These are phyloP conservation scores for Rickenella mellea DNA, from an alignment of 768 basidiomycete species.

Conservation along the genomic window DNA sequence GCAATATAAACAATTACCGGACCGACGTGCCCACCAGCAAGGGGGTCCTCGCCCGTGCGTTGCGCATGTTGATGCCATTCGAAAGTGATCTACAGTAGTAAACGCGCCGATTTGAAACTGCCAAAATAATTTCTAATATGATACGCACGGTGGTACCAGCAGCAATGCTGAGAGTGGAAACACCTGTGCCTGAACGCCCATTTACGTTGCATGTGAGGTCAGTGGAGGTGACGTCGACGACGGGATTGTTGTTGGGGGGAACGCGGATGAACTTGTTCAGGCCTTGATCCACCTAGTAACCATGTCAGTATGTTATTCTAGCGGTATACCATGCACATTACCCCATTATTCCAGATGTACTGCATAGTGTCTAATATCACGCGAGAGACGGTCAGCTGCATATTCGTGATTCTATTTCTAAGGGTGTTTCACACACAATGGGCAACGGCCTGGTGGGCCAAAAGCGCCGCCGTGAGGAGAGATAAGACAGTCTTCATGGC, in stretches of 20 bases:
- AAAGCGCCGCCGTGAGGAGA: constrained; percentile 24
- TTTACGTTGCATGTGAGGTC: constrained; percentile 46
- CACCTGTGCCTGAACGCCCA: constrained; percentile 31
- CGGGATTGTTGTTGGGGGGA: constrained; percentile 46
- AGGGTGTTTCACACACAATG: constrained; percentile 23
- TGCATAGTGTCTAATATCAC: constrained; percentile 49
- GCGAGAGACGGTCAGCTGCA: background rate
- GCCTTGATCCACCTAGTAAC: constrained; percentile 32
- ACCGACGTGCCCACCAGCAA: constrained; percentile 42
- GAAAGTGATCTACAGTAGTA: constrained; percentile 20
- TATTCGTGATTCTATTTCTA: background rate
- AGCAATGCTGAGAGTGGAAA: constrained; percentile 29
- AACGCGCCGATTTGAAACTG: background rate
- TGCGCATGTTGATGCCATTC: constrained; percentile 49
- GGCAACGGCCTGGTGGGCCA: constrained; percentile 23
- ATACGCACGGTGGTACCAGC: constrained; percentile 32
- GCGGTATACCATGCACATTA: constrained; percentile 12
- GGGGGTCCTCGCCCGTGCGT: constrained; percentile 43
- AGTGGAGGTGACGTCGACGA: constrained; percentile 43
- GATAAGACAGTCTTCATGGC: constrained; percentile 29
- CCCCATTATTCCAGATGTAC: constrained; percentile 42
- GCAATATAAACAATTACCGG: constrained; percentile 42
- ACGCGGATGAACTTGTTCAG: constrained; percentile 36
- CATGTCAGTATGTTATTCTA: background rate
- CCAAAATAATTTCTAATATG: background rate